Evolutionary conservation across 2,329 filamentous ascomycete species (phyloP).

Genomic region (Calonectria honghensis): DNA sequence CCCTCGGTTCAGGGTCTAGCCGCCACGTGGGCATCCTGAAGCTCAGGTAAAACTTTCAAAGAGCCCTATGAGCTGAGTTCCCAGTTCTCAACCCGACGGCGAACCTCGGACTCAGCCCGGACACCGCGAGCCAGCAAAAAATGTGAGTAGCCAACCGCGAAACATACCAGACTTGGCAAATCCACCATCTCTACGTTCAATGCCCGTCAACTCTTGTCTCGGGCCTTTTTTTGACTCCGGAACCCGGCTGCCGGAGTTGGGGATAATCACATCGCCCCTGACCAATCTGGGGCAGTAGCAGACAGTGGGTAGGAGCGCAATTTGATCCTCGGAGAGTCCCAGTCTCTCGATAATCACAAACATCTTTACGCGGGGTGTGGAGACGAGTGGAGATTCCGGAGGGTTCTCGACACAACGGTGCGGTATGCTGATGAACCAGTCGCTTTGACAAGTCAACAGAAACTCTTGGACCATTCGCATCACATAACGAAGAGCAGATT

Average conservation of each 20-base stretch:
- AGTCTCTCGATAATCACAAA: constrained; percentile 1
- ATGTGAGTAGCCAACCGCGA: background rate
- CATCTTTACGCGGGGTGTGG: constrained; percentile 12
- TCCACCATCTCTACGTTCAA: background rate
- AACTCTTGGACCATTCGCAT: constrained; percentile 1
- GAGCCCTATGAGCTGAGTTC: background rate
- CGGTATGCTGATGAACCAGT: constrained; percentile 19
- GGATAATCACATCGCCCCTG: background rate
- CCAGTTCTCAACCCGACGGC: background rate
- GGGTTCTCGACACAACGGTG: background rate
- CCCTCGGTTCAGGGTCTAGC: background rate
- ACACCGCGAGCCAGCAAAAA: background rate
- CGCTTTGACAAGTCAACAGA: background rate
- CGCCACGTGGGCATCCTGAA: constrained; percentile 27
- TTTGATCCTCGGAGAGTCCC: background rate
- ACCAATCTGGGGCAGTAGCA: background rate
- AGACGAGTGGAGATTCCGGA: background rate
- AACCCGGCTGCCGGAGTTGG: background rate
- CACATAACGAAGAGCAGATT: background rate
- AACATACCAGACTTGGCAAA: background rate
- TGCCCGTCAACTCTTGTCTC: background rate
- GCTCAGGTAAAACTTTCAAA: constrained; percentile 11
- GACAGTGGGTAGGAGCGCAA: background rate
- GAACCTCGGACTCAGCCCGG: background rate
- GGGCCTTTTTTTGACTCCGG: background rate